These are phyloP conservation scores for Sporisorium iseilematis-ciliati DNA, from an alignment of 1,284 basidiomycete genomes.

Conservation along the genomic window DNA sequence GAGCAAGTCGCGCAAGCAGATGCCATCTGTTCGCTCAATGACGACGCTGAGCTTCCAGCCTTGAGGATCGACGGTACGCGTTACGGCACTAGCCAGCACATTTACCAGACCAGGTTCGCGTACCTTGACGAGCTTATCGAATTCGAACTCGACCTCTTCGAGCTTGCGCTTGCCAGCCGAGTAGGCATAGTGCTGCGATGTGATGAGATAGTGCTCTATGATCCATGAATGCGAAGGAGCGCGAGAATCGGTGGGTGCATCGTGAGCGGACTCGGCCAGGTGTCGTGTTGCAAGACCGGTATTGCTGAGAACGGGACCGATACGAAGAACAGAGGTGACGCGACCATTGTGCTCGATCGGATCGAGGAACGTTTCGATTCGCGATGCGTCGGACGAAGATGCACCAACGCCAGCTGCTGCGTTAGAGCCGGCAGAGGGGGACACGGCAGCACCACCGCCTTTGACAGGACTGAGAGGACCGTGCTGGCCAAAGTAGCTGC, in stretches of 20 bases:
- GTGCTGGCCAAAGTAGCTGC: slow-evolving; percentile 36
- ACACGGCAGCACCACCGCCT: slow-evolving; percentile 1
- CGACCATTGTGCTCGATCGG: slow-evolving; percentile 55
- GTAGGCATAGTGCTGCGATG: slow-evolving; percentile 56
- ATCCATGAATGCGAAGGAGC: slow-evolving; percentile 49
- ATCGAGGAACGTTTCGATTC: slow-evolving; percentile 58
- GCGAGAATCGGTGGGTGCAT: slow-evolving; percentile 41
- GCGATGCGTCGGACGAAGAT: slow-evolving; percentile 11
- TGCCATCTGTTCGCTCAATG: slow-evolving; percentile 37
- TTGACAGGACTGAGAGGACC: slow-evolving; percentile 31
- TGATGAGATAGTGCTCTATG: slow-evolving; percentile 60
- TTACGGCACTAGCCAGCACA: slow-evolving; percentile 58
- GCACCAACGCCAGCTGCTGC: slow-evolving; percentile 11
- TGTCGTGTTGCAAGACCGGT: slow-evolving; percentile 45
- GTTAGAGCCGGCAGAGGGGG: slow-evolving; percentile 1
- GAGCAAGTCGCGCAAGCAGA: slow-evolving; percentile 49
- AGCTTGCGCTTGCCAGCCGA: slow-evolving; percentile 61
- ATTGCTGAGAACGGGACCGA: slow-evolving; percentile 57
- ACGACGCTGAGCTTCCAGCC: slow-evolving; percentile 60
- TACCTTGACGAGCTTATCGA: slow-evolving; percentile 56
- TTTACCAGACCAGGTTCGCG: slow-evolving; percentile 53
- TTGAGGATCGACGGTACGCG: slow-evolving; percentile 33
- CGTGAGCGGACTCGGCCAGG: slow-evolving; percentile 45
- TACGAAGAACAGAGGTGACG: slow-evolving; percentile 41
- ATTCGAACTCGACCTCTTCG: slow-evolving; percentile 64